Percentiles rank a stretch among this genome's conserved stretches.
Evolutionary conservation across 169 alveolate genomes (phyloP).

Genomic region (Amoebophrya sp.): DNA sequence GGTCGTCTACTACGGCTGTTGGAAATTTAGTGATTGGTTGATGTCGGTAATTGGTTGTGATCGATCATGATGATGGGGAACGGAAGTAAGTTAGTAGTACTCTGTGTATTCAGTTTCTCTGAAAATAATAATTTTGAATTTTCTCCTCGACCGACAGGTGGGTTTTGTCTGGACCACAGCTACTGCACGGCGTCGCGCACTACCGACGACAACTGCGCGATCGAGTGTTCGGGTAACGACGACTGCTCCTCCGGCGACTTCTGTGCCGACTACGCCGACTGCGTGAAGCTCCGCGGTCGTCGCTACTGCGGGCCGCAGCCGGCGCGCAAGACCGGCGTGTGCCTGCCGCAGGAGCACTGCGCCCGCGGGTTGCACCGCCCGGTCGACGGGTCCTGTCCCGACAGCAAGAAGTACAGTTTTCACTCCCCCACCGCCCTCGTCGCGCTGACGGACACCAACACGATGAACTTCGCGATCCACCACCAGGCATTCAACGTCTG

Average conservation of each 20-base stretch:
- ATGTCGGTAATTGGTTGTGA: too few species aligned
- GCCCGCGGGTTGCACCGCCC: neutral
- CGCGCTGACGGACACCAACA: neutral
- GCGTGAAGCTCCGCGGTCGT: neutral
- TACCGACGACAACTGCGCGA: neutral
- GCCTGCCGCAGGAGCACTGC: neutral
- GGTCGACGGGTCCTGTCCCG: neutral
- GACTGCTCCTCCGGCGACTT: neutral
- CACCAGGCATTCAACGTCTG: neutral
- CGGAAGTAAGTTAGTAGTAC: too few species aligned
- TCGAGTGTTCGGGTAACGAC: neutral
- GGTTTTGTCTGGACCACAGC: neutral
- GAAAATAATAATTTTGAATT: too few species aligned
- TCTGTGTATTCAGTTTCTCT: too few species aligned
- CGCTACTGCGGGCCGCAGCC: neutral
- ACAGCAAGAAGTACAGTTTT: neutral
- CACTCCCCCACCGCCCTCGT: neutral
- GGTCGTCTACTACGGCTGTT: too few species aligned
- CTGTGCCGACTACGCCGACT: neutral
- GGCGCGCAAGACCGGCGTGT: neutral
- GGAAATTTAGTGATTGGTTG: too few species aligned
- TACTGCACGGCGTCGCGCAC: neutral
- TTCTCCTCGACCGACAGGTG: neutral
- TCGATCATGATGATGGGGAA: too few species aligned
- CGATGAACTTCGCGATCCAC: too few species aligned